phyloP scores from a whole-genome alignment of 2,329 filamentous ascomycete genomes.

The Cladosporium sp. region DNA sequence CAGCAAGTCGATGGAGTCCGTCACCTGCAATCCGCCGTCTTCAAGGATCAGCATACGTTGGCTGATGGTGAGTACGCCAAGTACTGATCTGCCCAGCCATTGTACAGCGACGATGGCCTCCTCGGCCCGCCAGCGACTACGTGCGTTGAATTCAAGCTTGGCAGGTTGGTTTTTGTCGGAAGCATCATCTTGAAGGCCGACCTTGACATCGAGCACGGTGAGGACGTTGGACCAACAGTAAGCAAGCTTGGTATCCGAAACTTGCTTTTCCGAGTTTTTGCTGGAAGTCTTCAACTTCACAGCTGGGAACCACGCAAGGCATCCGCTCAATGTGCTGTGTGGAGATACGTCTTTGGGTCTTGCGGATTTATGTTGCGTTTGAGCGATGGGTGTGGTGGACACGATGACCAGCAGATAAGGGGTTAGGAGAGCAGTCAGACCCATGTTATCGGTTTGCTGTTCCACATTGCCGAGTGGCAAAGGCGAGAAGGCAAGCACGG shows the following conservation, averaged over 20 bases:
- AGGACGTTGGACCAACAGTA: conserved; percentile 99
- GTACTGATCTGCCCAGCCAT: conserved; percentile 90
- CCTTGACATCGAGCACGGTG: conserved; percentile 83
- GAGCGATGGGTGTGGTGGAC: conserved; percentile 90
- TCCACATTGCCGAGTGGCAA: conserved; percentile 93
- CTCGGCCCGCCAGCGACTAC: conserved; percentile 87
- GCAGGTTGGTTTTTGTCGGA: conserved; percentile 73
- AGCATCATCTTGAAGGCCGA: conserved; percentile 52
- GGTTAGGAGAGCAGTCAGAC: conserved; percentile 89
- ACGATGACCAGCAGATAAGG: conserved; percentile 95
- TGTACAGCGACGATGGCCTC: conserved; percentile 95
- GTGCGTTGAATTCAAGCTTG: conserved; percentile 70
- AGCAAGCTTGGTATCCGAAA: conserved; percentile 79
- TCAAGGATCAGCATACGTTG: conserved; percentile 90
- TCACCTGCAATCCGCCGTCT: conserved; percentile 81
- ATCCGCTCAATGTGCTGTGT: conserved; percentile 88
- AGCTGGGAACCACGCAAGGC: conserved; percentile 93
- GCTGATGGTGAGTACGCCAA: conserved; percentile 88
- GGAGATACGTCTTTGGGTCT: conserved; percentile 85
- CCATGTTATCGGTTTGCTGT: conserved; percentile 78
- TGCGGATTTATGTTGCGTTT: conserved; percentile 91
- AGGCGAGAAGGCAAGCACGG: conserved; percentile 85
- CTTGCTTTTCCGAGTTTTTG: conserved; percentile 53
- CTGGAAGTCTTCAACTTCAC: conserved; percentile 75
- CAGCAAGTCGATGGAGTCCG: conserved; percentile 88